phyloP scores from a whole-genome alignment of 2,329 filamentous ascomycete species.

The Helotiales sp. region DNA sequence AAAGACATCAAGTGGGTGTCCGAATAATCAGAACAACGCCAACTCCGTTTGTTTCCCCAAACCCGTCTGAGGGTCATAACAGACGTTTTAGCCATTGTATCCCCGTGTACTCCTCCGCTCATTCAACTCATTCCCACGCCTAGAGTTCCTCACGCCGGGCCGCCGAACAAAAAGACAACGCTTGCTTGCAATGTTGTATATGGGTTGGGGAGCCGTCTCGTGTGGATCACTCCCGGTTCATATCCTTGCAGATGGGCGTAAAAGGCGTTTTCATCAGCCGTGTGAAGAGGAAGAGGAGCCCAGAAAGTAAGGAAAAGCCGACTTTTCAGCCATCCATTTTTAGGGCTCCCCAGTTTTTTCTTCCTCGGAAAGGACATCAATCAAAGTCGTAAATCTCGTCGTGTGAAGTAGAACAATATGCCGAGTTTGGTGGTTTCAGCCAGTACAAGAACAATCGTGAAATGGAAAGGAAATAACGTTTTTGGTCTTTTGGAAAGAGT shows the following conservation, averaged over 20 bases:
- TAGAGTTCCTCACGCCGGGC: background rate
- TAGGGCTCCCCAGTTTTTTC: background rate
- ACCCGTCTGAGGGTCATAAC: slow-evolving; percentile 41
- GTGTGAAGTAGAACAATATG: slow-evolving; percentile 47
- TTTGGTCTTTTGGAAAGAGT: slow-evolving; percentile 35
- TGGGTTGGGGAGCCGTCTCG: slow-evolving; percentile 21
- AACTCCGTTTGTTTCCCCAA: background rate
- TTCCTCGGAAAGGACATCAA: slow-evolving; percentile 34
- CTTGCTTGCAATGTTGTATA: slow-evolving; percentile 39
- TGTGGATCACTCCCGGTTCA: background rate
- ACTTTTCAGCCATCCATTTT: background rate
- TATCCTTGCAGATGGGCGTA: slow-evolving; percentile 31
- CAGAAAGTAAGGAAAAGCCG: background rate
- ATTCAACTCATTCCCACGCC: slow-evolving; percentile 11
- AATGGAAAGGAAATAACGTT: slow-evolving; percentile 34
- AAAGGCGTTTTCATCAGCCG: slow-evolving; percentile 29
- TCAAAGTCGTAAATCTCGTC: slow-evolving; percentile 50
- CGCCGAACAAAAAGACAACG: slow-evolving; percentile 8
- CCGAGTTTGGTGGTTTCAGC: slow-evolving; percentile 44
- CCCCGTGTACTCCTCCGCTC: background rate
- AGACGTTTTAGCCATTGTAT: slow-evolving; percentile 32
- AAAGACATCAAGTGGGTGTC: background rate
- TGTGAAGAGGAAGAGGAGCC: slow-evolving; percentile 19
- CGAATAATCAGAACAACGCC: background rate
- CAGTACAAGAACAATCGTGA: slow-evolving; percentile 48